Base-by-base conservation (phyloP, 2,329 filamentous ascomycete species). In the Hymenoscyphus salicellus region DNA sequence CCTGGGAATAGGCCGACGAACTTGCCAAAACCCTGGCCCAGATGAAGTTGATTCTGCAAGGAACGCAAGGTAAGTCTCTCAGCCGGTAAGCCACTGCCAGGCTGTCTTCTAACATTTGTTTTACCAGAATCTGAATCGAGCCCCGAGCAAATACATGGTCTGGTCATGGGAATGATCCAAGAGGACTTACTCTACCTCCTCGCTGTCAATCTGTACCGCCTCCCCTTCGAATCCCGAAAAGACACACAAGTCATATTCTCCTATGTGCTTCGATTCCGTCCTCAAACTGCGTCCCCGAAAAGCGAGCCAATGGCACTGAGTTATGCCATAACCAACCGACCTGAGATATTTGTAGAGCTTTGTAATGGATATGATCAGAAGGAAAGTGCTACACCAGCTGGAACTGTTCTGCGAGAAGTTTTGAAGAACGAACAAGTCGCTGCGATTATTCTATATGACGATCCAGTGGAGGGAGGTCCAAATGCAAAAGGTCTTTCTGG, bases 191-290 rank as follows among this genome's bases (percentile, higher is more conserved):
- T 99, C 55, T 91, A 91, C 72, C 83, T 91, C 60, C 88, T 99
- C 64, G 92, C 94, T 23, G 84, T 89, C 66, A 90, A 90, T 75
- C 89, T 99, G 56, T 88, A 92, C 78, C 86, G 89, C 60, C 85
- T 99, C 4, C 93, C 94, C 0, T 99, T 99, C 81, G 95, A 99
- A 80, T 92, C 93, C 43, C 89, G 94, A 74, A 98, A 97, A 81
- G 94, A 97, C 75, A 91, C 92, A 14, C 94, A 97, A 77, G 91
- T 95, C 68, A 95, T 97, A 76, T 95, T 98, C 80, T 97, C 93
- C 49, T 95, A 94, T 77, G 90, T 96, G 71, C 92, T 97, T 76
- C 91, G 93, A 70, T 97, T 95, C 82, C 91, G 91, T 69, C 90
- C 90, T 5, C 82, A 86, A 11, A 86, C 84, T 55, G 85, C 84